Percentiles rank a stretch among this genome's conserved stretches.
Conservation (phyloP, 768 basidiomycete genomes). For the Sutorius australiensis region DNA sequence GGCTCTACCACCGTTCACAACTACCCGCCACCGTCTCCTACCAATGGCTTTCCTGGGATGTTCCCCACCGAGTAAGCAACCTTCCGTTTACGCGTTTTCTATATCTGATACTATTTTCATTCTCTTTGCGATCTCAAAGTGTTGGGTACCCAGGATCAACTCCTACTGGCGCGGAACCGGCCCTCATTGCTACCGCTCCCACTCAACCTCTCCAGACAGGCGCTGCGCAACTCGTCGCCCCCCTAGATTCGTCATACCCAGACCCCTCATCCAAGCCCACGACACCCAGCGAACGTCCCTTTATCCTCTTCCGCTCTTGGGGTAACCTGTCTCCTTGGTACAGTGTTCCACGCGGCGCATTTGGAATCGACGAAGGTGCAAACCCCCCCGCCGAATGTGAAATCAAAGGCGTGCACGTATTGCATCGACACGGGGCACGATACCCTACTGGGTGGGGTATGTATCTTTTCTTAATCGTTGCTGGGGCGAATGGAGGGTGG, state of each 20-base stretch:
- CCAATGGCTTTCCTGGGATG: constrained; percentile 64
- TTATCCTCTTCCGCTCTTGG: constrained; percentile 74
- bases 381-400: constrained; percentile 67
- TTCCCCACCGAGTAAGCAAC: constrained; percentile 57
- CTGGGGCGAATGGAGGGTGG: not conserved
- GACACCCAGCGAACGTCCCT: constrained; percentile 34
- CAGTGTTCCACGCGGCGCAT: constrained; percentile 58
- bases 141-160: constrained; percentile 78
- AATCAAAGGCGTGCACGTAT: constrained; percentile 69
- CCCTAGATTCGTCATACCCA: constrained; percentile 31
- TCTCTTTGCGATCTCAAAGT: constrained; percentile 6
- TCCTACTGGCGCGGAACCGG: constrained; percentile 77
- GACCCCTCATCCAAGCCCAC: constrained; percentile 5
- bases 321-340: constrained; percentile 88
- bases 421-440: constrained; percentile 81
- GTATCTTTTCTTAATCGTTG: constrained; percentile 20
- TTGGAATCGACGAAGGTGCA: constrained; percentile 70
- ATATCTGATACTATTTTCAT: not conserved
- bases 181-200: constrained; percentile 68
- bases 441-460: constrained; percentile 65
- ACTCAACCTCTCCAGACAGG: constrained; percentile 76
- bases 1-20: constrained; percentile 68
- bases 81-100: too few species aligned
- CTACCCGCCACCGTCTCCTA: constrained; percentile 71
- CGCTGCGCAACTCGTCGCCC: constrained; percentile 59